Evolutionary conservation across 1,284 basidiomycete genomes (phyloP), one percentile per base, ranked within the genome.

Genomic region (Microbotryum intermedium): DNA sequence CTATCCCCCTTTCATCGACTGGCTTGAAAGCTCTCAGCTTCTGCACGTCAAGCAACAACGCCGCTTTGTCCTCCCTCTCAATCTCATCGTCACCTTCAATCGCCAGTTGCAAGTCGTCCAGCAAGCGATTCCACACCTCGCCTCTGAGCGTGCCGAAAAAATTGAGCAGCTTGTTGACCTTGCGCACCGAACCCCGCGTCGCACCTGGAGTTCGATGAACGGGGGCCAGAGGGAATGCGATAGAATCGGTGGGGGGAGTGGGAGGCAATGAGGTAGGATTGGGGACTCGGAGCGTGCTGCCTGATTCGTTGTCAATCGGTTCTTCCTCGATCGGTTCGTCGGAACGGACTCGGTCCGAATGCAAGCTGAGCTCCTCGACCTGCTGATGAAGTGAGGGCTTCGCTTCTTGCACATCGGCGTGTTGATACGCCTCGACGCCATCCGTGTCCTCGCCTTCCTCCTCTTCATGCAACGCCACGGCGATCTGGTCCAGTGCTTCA

Each of bases 111-210:
- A 66, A 30, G 43, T 66, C 65, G 39, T 61, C 50, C 20, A 66
- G 52, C 9, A 66, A 46, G 20, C 53, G 26, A 3, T 30, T 30
- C 65, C 65, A 66, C 43, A 64, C 63, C 49, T 62, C 64, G 39
- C 64, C 64, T 20, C 50, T 46, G 29, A 60, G 57, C 30, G 60
- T 62, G 1, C 64, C 64, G 25, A 65, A 55, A 16, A 65, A 54
- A 6, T 23, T 28, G 28, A 50, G 25, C 13, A 65, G 23, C 44
- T 66, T 66, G 43, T 59, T 58, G 44, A 62, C 61, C 51, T 59
- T 54, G 57, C 42, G 21, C 11, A 66, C 58, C 10, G 59, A 49
- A 3, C 54, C 46, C 21, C 13, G 13, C 21, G 21, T 48, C 21
- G 34, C 13, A 11, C 34, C 18, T 16, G 34, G 34, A 5, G 34